Evolutionary conservation across 257 asterid genomes (phyloP).

Genomic region (Petunia secreta): DNA sequence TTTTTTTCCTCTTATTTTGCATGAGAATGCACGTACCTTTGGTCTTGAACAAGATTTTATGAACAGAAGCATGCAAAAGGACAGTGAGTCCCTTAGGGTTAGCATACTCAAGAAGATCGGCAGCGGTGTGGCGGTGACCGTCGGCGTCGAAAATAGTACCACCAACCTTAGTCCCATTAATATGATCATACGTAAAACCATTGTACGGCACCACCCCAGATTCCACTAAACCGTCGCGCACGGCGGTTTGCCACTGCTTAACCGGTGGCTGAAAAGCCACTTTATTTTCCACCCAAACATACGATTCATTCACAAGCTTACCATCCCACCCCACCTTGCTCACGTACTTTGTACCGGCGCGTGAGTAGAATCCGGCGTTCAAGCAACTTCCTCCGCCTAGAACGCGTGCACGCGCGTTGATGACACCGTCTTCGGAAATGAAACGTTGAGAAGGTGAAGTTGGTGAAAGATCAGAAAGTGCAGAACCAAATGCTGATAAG

Average conservation of each 20-base stretch:
- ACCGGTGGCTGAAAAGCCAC: slow-evolving; percentile 72
- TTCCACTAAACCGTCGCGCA: slow-evolving; percentile 65
- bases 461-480: slow-evolving; percentile 61
- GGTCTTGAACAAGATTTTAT: slow-evolving; percentile 49
- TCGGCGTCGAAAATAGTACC: slow-evolving; percentile 64
- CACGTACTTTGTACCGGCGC: slow-evolving; percentile 52
- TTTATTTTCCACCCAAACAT: slow-evolving; percentile 66
- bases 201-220: slow-evolving; percentile 61
- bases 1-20: neutral
- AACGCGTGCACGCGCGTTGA: slow-evolving; percentile 67
- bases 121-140: slow-evolving; percentile 76
- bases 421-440: slow-evolving; percentile 80
- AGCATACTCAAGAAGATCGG: slow-evolving; percentile 72
- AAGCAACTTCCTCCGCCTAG: slow-evolving; percentile 75
- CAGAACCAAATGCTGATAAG: slow-evolving; percentile 54
- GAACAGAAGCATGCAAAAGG: slow-evolving; percentile 69
- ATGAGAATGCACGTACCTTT: slow-evolving; percentile 45
- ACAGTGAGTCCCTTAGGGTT: slow-evolving; percentile 61
- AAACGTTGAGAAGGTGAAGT: slow-evolving; percentile 79
- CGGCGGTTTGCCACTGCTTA: slow-evolving; percentile 72
- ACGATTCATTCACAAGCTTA: slow-evolving; percentile 56
- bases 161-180: slow-evolving; percentile 73
- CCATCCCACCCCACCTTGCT: slow-evolving; percentile 58
- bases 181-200: slow-evolving; percentile 76
- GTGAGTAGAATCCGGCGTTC: slow-evolving; percentile 77